Evolutionary conservation across 2,329 filamentous ascomycete species (phyloP).

Genomic region (Colletotrichum melonis): DNA sequence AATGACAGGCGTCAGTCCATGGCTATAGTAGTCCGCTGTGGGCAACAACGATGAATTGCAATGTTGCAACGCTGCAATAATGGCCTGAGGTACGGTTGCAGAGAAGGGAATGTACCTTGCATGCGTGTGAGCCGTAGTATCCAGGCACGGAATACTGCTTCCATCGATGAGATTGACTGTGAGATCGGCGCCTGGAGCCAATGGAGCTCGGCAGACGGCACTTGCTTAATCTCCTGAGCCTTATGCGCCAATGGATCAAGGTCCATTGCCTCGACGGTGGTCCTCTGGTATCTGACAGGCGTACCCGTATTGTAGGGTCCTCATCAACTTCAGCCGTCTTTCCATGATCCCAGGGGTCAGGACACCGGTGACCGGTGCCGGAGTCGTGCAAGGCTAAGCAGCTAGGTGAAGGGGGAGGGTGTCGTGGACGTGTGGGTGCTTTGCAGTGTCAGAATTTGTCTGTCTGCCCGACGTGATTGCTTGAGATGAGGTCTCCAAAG

Average conservation of each 20-base stretch:
- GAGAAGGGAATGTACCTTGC: neutral
- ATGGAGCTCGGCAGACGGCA: slow-evolving; percentile 32
- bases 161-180: slow-evolving; percentile 19
- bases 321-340: neutral
- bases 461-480: neutral
- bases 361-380: neutral
- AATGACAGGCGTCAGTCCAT: neutral
- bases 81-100: neutral
- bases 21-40: no score
- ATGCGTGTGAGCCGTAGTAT: neutral
- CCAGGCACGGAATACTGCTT: neutral
- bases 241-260: neutral
- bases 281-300: neutral
- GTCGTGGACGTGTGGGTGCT: neutral
- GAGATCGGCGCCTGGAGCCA: slow-evolving; percentile 23
- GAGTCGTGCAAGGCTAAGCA: neutral
- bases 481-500: neutral
- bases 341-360: neutral
- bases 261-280: neutral
- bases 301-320: neutral
- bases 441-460: neutral
- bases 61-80: neutral
- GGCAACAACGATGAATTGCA: neutral
- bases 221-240: slow-evolving; percentile 26
- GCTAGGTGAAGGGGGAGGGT: neutral